Evolutionary conservation across 495 filamentous ascomycete species (phyloP), one percentile per base, ranked within the genome.

Genomic region (Sordaria brevicollis): DNA sequence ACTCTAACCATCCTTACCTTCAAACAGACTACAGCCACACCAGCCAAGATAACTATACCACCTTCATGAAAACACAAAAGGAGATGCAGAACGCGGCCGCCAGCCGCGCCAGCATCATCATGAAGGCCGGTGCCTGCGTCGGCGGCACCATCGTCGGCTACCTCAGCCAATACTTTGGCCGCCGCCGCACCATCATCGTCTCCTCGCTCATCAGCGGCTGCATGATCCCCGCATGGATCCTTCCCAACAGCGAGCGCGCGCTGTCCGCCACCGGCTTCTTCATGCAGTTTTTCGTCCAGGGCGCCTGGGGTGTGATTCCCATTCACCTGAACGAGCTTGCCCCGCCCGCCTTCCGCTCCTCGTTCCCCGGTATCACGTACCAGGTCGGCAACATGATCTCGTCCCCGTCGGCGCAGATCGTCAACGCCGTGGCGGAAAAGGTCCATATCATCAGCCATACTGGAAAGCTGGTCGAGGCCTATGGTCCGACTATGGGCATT

Each of bases 321-420:
- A 90, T 93, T 73, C 91, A 92, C 73, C 83, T 94, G 65, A 91
- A 91, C 76, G 91, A 94, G 80, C 85, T 93, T 0, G 87, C 91
- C 0, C 91, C 91, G 6, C 86, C 88, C 0, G 89, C 89, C 1
- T 92, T 91, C 82, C 86, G 90, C n/a, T 90, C 90, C 4, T 86
- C 80, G 5, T 89, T 91, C 80, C 86, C 87, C 0, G 89, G 89
- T 33, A 77, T 86, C 66, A 89, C 89, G 0, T 92, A 92, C 78
- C 91, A 93, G 78, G 74, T 93, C 3, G 91, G 90, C 19, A 92
- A 91, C 78, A 90, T 92, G 85, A 86, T 92, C 54, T 89, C 90
- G 36, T 89, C 90, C 4, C 89, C 90, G 1, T 89, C 88, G 0
- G 85, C 89, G 3, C 90, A 93, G 77, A 90, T 92, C 49, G 85